phyloP scores from a whole-genome alignment of 73 alveolate genomes.

The Uronychia setigera region DNA sequence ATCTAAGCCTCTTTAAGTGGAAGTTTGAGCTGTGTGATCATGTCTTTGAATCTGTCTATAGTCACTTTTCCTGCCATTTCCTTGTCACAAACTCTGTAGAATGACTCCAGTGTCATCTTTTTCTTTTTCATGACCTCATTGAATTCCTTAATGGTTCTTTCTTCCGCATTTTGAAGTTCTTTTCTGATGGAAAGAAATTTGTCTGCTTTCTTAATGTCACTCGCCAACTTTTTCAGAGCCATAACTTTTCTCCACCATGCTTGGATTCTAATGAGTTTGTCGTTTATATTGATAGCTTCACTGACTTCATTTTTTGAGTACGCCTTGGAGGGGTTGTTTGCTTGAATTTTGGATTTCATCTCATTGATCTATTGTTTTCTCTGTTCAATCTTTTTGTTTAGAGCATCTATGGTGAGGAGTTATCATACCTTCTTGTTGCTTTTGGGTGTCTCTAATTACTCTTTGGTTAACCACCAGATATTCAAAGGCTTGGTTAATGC shows the following conservation, averaged over 20 bases:
- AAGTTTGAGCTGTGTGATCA: constrained; percentile 18
- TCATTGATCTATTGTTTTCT: not conserved
- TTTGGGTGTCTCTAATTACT: not conserved
- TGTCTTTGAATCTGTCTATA: constrained; percentile 33
- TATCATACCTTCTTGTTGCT: not conserved
- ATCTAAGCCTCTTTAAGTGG: constrained; percentile 29
- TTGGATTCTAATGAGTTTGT: constrained; percentile 18
- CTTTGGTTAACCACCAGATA: not conserved
- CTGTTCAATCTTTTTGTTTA: not conserved
- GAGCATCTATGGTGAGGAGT: not conserved
- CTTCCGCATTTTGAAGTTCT: constrained; percentile 29
- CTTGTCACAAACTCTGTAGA: constrained; percentile 67
- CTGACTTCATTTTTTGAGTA: not conserved
- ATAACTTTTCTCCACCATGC: constrained; percentile 43
- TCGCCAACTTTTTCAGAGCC: constrained; percentile 29
- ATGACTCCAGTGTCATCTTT: constrained; percentile 59
- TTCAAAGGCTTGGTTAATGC: not conserved
- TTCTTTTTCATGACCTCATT: constrained; percentile 17
- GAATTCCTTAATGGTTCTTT: constrained; percentile 36
- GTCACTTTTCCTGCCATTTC: constrained; percentile 41
- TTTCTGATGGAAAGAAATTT: not conserved
- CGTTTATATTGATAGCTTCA: not conserved
- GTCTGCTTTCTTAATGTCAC: constrained; percentile 10
- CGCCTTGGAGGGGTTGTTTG: not conserved
- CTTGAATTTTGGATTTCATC: not conserved